These are phyloP conservation scores for Silene noctiflora DNA, from an alignment of 179 eudicot species.

Conservation along the genomic window DNA sequence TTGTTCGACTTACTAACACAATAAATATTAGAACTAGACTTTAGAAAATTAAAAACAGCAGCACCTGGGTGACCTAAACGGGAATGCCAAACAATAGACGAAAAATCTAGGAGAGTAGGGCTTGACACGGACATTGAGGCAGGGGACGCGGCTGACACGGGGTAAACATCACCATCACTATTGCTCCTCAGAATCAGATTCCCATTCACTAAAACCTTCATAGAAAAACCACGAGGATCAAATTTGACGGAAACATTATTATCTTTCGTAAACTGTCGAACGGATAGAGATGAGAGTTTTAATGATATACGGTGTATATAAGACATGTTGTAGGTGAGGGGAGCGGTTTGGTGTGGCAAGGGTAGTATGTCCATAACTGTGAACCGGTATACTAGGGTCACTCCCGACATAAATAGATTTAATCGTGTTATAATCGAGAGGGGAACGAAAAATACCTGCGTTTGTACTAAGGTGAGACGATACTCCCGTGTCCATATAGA, in stretches of 20 bases:
- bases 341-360: background rate
- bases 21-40: background rate
- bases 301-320: background rate
- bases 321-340: background rate
- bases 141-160: background rate
- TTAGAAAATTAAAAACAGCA: background rate
- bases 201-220: background rate
- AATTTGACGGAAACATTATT: background rate
- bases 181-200: background rate
- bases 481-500: background rate
- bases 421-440: background rate
- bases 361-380: background rate
- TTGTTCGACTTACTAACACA: background rate
- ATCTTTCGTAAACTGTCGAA: background rate
- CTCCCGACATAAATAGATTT: background rate
- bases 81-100: background rate
- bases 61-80: background rate
- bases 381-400: background rate
- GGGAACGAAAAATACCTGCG: background rate
- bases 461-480: background rate
- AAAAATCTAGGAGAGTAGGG: background rate
- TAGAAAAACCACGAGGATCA: slow-evolving; percentile 8
- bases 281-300: background rate
- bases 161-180: background rate
- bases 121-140: background rate